Evolutionary conservation across 352 stramenopile genomes (phyloP).

Genomic region (Globisporangium megalacanthum): DNA sequence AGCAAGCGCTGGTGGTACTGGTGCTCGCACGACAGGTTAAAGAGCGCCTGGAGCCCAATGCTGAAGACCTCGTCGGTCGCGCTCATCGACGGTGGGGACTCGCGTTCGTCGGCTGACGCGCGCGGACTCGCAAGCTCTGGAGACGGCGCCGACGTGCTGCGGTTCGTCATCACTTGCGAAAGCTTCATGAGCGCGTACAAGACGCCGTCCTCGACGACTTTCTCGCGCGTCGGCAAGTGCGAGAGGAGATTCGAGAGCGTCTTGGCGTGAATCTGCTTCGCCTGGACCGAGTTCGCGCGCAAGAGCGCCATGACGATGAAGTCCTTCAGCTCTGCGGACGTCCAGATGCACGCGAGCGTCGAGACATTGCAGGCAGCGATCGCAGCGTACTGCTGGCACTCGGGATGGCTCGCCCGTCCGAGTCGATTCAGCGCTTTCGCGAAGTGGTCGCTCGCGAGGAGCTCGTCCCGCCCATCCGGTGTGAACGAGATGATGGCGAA

Average conservation of each 20-base stretch:
- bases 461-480: conserved; percentile 42
- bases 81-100: not conserved
- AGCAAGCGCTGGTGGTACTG: conserved; percentile 68
- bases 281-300: conserved; percentile 69
- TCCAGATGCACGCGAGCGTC: conserved; percentile 64
- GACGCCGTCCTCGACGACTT: conserved; percentile 69
- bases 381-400: conserved; percentile 75
- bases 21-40: conserved; percentile 68
- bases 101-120: not conserved
- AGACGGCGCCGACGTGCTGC: conserved; percentile 4
- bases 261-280: conserved; percentile 80
- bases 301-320: conserved; percentile 78
- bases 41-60: conserved; percentile 65
- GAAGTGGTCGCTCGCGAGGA: conserved; percentile 40
- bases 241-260: conserved; percentile 75
- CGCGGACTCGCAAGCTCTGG: not conserved
- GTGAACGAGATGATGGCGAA: conserved; percentile 82
- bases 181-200: conserved; percentile 80
- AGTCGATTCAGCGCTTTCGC: conserved; percentile 67
- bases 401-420: conserved; percentile 59
- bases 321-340: conserved; percentile 66
- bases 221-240: conserved; percentile 38
- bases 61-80: conserved; percentile 58
- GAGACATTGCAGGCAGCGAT: conserved; percentile 79
- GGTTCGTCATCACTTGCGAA: conserved; percentile 45